Percentiles rank a stretch among this genome's conserved stretches.
Conservation (phyloP, 345 rosid genomes). For the Boechera stricta region DNA sequence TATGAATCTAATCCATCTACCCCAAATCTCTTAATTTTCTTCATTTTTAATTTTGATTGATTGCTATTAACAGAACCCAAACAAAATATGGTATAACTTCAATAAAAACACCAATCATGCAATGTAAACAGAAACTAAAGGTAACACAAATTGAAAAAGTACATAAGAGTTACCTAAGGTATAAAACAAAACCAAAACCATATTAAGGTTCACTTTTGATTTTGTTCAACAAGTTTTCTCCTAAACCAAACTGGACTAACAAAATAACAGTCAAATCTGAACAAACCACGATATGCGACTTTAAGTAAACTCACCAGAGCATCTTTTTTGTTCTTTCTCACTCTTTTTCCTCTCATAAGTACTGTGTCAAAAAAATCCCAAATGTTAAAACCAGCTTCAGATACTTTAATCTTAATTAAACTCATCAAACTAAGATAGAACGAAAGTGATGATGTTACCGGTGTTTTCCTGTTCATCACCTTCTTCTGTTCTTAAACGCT, state of each 20-base stretch:
- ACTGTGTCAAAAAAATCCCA: not conserved
- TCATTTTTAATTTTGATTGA: no score
- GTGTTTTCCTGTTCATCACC: not conserved
- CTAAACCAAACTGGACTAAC: not conserved
- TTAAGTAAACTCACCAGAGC: not conserved
- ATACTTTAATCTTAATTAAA: no score
- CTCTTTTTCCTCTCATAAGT: not conserved
- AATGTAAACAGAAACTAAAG: no score
- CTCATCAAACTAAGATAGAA: no score
- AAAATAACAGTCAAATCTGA: no score
- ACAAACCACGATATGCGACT: no score
- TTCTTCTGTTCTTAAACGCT: not conserved
- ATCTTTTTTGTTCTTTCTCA: conserved; percentile 12
- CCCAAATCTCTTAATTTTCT: no score
- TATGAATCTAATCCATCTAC: no score
- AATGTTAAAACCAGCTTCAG: not conserved
- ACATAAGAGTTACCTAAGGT: no score
- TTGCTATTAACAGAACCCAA: not conserved
- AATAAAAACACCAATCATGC: not conserved
- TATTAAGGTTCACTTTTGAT: not conserved
- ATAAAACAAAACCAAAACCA: not conserved
- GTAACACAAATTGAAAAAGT: no score
- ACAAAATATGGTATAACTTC: no score
- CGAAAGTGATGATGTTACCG: not conserved
- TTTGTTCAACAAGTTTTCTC: not conserved